A percentile compares a stretch with the other conserved stretches of the same genome.
Conservation (phyloP, 2,329 filamentous ascomycete species). For the Alternaria arborescens region DNA sequence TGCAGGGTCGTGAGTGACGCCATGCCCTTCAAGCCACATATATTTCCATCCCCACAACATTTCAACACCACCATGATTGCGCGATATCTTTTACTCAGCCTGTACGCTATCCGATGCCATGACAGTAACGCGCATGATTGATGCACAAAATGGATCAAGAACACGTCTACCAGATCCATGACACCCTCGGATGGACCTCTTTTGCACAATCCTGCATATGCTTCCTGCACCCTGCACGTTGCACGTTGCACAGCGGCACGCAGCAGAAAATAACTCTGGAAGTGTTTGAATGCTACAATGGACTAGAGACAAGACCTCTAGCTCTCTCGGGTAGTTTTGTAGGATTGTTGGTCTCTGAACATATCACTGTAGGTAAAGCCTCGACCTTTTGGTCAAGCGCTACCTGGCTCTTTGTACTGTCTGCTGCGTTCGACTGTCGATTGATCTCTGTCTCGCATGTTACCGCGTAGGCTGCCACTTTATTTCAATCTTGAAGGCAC, state of each 20-base stretch:
- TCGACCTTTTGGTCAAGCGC: neutral
- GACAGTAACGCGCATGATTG: neutral
- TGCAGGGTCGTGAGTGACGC: constrained; percentile 21
- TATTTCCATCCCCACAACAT: neutral
- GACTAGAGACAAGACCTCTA: neutral
- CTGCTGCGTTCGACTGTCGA: neutral
- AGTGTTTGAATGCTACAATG: neutral
- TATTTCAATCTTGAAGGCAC: neutral
- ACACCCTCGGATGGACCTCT: neutral
- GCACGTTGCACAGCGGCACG: neutral
- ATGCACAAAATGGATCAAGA: neutral
- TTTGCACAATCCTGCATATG: neutral
- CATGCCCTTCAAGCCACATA: constrained; percentile 10
- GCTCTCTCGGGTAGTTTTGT: neutral
- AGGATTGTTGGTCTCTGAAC: neutral
- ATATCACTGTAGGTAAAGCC: neutral
- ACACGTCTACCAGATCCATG: neutral
- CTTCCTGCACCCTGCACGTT: neutral
- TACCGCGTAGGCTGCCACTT: neutral
- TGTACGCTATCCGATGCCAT: neutral
- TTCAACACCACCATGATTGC: neutral
- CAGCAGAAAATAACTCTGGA: neutral
- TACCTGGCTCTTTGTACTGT: neutral
- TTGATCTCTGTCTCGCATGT: neutral
- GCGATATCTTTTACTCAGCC: neutral